Evolutionary conservation across 768 basidiomycete genomes (phyloP).

Genomic region (Leucosporidium yakuticum): DNA sequence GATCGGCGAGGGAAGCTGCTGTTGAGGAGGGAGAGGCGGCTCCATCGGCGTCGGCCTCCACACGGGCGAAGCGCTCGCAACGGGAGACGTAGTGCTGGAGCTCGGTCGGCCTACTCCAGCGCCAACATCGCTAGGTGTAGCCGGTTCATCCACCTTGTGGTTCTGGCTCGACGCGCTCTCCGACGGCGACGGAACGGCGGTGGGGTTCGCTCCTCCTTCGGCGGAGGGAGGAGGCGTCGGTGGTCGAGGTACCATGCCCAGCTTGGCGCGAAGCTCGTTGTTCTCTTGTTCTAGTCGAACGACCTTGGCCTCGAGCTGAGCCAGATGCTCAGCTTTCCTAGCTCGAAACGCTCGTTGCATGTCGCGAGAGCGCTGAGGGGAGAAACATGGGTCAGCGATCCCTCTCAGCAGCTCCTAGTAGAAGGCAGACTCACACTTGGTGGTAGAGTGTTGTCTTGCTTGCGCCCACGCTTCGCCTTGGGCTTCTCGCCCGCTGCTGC

Average conservation of each 20-base stretch:
- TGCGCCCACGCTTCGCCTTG: constrained; percentile 13
- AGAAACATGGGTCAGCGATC: background rate
- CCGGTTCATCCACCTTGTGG: too few species aligned
- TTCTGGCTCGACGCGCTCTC: too few species aligned
- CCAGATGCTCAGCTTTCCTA: constrained; percentile 76
- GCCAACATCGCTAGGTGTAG: too few species aligned
- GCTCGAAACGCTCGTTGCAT: constrained; percentile 86
- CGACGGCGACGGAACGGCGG: too few species aligned
- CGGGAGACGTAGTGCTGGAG: too few species aligned
- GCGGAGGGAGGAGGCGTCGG: background rate
- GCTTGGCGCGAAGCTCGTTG: constrained; percentile 60
- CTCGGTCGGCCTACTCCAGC: too few species aligned
- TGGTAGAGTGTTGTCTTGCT: constrained; percentile 25
- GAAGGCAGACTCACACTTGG: constrained; percentile 1
- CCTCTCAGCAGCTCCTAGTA: too few species aligned
- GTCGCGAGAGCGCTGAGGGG: constrained; percentile 54
- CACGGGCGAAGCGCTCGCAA: too few species aligned
- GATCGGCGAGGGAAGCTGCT: too few species aligned
- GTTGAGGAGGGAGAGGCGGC: too few species aligned
- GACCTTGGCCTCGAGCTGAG: constrained; percentile 74
- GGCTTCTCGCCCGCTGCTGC: background rate
- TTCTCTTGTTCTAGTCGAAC: constrained; percentile 81
- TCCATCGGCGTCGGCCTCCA: too few species aligned
- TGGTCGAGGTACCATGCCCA: constrained; percentile 44
- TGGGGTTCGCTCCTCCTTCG: background rate